Evolutionary conservation across 2,329 filamentous ascomycete species (phyloP), one percentile per base, ranked within the genome.

Genomic region (Aspergillus novoparasiticus): DNA sequence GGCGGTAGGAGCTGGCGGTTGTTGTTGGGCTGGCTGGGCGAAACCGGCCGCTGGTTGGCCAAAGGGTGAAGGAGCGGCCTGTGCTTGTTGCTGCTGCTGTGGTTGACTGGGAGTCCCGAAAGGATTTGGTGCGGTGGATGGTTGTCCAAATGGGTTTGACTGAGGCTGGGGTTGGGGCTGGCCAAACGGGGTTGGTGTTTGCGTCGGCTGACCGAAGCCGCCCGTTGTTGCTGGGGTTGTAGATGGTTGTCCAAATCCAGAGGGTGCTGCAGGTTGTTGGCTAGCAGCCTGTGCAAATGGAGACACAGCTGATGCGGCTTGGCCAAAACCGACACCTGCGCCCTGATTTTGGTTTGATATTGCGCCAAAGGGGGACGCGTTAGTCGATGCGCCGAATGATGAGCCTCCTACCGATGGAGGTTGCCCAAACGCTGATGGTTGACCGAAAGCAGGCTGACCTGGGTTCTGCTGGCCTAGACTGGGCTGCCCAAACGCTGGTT

Each of bases 361-460:
- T 60, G 80, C 80, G 2, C 83, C 81, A 65, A 87, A 86, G 3
- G 78, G 74, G 43, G 78, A 75, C 9, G 72, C 66, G 54, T 70
- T 66, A 48, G 66, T 70, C 41, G 78, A 75, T 39, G 79, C 75
- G 41, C 78, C 79, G 60, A 82, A 78, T 23, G 71, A 68, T 14
- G 71, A 66, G 3, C 64, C 60, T 60, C 69, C 71, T 19, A 69
- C 63, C 5, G 67, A 59, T 30, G 71, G 63, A 28, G 71, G 68
- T 56, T 75, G 73, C 9, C 71, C 68, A 39, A 73, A 72, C 2
- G 69, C 64, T 11, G 70, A 64, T 19, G 72, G 61, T 46, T 73
- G 70, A 36, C 75, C 79, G 66, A 86, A 72, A 6, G 66, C 50
- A 39, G 70, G 57, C 63, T 75, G 71, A 50, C 68, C 70, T 34